Conservation (phyloP, 129 eudicot species). For the Tagetes patula region DNA sequence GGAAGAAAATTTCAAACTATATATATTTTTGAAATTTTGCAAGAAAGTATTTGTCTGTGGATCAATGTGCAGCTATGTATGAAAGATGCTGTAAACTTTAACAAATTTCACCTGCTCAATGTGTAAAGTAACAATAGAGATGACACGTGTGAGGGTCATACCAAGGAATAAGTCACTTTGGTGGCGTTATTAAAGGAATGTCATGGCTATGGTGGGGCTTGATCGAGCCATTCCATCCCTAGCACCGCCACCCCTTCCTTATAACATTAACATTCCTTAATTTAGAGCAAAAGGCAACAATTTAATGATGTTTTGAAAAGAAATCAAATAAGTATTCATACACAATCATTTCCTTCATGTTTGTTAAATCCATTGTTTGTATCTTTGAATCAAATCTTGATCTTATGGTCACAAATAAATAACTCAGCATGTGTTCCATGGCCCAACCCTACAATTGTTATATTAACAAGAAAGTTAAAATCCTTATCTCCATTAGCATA, state of each 20-base stretch:
- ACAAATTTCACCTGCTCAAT: too few species aligned
- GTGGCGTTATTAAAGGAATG: too few species aligned
- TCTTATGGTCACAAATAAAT: background rate
- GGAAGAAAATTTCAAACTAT: too few species aligned
- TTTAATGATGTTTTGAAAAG: background rate
- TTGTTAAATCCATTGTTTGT: background rate
- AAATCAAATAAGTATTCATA: background rate
- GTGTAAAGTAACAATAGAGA: too few species aligned
- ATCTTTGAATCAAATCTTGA: background rate
- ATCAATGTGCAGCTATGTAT: too few species aligned
- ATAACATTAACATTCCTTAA: background rate
- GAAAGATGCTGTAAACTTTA: too few species aligned
- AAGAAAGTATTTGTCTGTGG: too few species aligned
- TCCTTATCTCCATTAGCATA: background rate
- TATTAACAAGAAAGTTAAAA: background rate
- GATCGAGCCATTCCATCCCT: background rate
- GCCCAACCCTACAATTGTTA: background rate
- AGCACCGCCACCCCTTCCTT: background rate
- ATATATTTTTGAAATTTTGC: too few species aligned
- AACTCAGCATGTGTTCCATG: background rate
- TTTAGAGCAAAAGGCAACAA: background rate
- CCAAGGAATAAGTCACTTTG: too few species aligned
- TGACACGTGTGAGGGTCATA: too few species aligned
- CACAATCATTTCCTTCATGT: too few species aligned
- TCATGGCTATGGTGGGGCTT: background rate